Base-by-base conservation (phyloP, 2,329 filamentous ascomycete species). In the Diplodia scrobiculata region DNA sequence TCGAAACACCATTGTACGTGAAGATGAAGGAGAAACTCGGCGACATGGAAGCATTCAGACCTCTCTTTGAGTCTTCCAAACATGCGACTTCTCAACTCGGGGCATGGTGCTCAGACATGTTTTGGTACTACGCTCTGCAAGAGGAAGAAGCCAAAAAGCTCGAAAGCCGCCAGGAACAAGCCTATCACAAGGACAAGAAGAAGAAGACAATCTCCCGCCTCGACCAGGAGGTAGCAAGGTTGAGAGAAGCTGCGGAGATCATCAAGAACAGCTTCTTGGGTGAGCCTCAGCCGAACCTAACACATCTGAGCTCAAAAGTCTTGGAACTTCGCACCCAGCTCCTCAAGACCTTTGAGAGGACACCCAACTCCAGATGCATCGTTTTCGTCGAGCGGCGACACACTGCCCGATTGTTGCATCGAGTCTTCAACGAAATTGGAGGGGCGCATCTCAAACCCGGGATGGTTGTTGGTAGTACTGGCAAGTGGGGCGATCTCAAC, bases 381-480 rank as follows among this genome's bases (percentile, higher is more conserved):
- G 86, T 98, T 0, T 98, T 99, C 75, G 92, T 96, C 0, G 84
- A 91, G 68, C 84, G 89, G 73, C 84, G 92, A 48, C 87, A 90
- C 69, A 94, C 92, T 0, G 94, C 93, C 0, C 84, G 86, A 19
- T 77, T 96, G 17, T 80, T 99, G 1, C 80, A 84, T 0, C 86
- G 89, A 51, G 80, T 96, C 0, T 89, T 96, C 68, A 76, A 80
- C 0, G 74, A 77, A 0, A 81, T 92, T 66, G 79, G 81, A 0
- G 84, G 89, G 4, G 79, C 81, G 0, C 81, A 88, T 67, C 79
- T 95, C 67, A 82, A 79, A 10, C 81, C 86, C 3, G 87, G 85
- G 5, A 81, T 87, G 14, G 80, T 97, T 67, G 86, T 93, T 48
- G 89, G 89, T 17, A 80, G 84, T 34, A 79, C 84, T 38, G 77